These are phyloP conservation scores for Penicillium sp. DNA, from an alignment of 2,329 filamentous ascomycete species.

Conservation along the genomic window DNA sequence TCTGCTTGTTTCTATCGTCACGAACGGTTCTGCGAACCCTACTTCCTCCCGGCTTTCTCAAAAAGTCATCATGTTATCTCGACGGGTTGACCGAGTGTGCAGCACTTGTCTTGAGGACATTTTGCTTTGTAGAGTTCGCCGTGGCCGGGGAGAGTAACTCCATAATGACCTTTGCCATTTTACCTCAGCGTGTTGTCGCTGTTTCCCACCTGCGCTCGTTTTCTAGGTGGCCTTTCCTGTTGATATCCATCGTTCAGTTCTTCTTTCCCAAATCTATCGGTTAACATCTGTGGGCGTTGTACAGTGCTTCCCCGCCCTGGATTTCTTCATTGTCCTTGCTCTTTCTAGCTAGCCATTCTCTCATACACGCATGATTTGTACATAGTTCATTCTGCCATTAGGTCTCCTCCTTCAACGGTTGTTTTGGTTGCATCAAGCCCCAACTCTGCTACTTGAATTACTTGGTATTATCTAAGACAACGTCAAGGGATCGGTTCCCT, in stretches of 20 bases:
- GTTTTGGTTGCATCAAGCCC: background rate
- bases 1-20: slow-evolving; percentile 6
- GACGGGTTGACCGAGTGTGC: slow-evolving; percentile 5
- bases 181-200: background rate
- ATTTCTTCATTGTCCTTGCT: background rate
- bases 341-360: background rate
- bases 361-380: slow-evolving; percentile 23
- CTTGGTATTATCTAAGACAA: background rate
- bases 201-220: slow-evolving; percentile 5
- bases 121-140: slow-evolving; percentile 6
- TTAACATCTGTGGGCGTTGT: slow-evolving; percentile 13
- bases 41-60: slow-evolving; percentile 5
- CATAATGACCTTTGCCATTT: slow-evolving; percentile 10
- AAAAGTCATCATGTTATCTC: slow-evolving; percentile 9
- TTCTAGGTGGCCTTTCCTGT: slow-evolving; percentile 6
- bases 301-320: slow-evolving; percentile 1
- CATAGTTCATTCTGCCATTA: slow-evolving; percentile 13
- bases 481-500: slow-evolving; percentile 3
- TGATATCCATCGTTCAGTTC: slow-evolving; percentile 16
- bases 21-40: slow-evolving; percentile 20
- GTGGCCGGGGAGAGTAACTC: slow-evolving; percentile 3
- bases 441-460: background rate
- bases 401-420: background rate
- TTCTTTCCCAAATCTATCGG: background rate
- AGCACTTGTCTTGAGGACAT: background rate